These are phyloP conservation scores for Haplographium delicatum DNA, from an alignment of 495 filamentous ascomycete genomes.

Conservation along the genomic window DNA sequence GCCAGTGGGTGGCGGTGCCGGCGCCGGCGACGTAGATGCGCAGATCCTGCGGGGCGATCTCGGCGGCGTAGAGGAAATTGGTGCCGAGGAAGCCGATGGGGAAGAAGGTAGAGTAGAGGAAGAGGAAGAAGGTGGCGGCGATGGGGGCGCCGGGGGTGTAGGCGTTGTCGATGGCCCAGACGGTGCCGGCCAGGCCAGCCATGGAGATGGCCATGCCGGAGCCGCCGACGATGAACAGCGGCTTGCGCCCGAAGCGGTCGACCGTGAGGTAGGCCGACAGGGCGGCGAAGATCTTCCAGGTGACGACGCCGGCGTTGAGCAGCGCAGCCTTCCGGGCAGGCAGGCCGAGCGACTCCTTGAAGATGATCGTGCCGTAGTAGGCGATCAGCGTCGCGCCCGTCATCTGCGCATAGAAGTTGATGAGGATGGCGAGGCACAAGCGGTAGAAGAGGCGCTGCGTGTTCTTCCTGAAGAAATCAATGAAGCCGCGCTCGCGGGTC, in stretches of 20 bases:
- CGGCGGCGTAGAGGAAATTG: conserved; percentile 54
- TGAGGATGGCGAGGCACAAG: conserved; percentile 27
- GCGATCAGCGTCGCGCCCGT: conserved; percentile 57
- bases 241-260: conserved; percentile 62
- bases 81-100: conserved; percentile 53
- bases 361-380: conserved; percentile 56
- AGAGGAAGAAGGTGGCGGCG: conserved; percentile 2
- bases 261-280: conserved; percentile 69
- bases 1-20: conserved; percentile 46
- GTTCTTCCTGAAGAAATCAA: not conserved
- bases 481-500: not conserved
- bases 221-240: conserved; percentile 49
- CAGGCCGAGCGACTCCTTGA: conserved; percentile 51
- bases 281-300: conserved; percentile 46
- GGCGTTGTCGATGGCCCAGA: not conserved
- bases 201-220: conserved; percentile 29
- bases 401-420: conserved; percentile 46
- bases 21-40: conserved; percentile 49
- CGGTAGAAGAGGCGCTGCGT: not conserved
- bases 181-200: not conserved
- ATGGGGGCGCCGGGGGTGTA: not conserved
- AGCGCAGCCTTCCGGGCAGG: conserved; percentile 32
- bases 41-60: conserved; percentile 49
- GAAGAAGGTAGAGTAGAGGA: conserved; percentile 56
- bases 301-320: conserved; percentile 39